Evolutionary conservation across 2,329 filamentous ascomycete species (phyloP).

Genomic region (Paecilomyces niveus): DNA sequence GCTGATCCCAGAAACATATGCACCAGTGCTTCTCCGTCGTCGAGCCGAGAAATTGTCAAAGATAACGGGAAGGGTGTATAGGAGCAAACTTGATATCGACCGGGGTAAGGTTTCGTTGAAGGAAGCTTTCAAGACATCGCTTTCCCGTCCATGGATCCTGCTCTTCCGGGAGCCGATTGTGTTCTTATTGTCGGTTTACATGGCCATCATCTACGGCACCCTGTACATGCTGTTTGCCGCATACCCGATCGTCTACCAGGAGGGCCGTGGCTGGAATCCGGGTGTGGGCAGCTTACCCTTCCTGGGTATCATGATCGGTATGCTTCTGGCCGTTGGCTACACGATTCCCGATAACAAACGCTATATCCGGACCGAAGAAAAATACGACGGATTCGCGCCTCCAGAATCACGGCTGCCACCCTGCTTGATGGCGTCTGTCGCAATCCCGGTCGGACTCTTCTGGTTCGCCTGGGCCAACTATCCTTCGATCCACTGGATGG

Average conservation of each 20-base stretch:
- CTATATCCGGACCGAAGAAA: conserved; percentile 34
- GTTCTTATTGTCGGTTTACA: conserved; percentile 42
- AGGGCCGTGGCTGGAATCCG: conserved; percentile 39
- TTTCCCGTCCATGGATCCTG: conserved; percentile 43
- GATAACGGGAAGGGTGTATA: conserved; percentile 44
- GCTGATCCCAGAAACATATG: conserved; percentile 36
- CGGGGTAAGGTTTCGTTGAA: conserved; percentile 35
- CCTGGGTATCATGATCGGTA: conserved; percentile 41
- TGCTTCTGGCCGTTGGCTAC: conserved; percentile 32
- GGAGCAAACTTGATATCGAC: conserved; percentile 32
- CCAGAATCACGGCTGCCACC: conserved; percentile 52
- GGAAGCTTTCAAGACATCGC: conserved; percentile 40
- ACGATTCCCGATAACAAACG: conserved; percentile 36
- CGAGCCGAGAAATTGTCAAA: conserved; percentile 44
- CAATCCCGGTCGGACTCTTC: conserved; percentile 52
- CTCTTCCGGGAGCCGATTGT: conserved; percentile 47
- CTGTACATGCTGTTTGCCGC: conserved; percentile 49
- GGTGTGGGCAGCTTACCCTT: conserved; percentile 44
- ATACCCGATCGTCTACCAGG: conserved; percentile 45
- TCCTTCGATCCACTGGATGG: conserved; percentile 34
- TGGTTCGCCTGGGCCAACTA: conserved; percentile 56
- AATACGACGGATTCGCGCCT: conserved; percentile 51
- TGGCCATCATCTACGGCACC: conserved; percentile 46
- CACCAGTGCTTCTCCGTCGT: conserved; percentile 45
- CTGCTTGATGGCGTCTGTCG: conserved; percentile 41